phyloP scores from a whole-genome alignment of 306 rosid genomes.

The Vigna angularis region DNA sequence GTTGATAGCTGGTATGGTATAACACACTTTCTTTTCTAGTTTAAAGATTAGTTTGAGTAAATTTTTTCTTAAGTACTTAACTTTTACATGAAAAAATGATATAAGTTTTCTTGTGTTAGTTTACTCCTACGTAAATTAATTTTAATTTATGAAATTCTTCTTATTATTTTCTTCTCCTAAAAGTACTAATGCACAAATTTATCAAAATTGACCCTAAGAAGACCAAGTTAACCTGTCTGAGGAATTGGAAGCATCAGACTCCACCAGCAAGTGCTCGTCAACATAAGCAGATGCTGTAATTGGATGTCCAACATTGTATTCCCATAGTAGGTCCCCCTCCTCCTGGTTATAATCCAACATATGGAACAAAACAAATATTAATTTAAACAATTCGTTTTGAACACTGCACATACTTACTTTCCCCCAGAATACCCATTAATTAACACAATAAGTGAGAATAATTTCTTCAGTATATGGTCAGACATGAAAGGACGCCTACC shows the following conservation, averaged over 20 bases:
- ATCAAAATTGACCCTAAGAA: not conserved
- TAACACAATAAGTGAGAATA: not conserved
- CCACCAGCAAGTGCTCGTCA: constrained; percentile 70
- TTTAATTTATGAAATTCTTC: too few relatives aligned
- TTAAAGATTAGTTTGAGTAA: too few relatives aligned
- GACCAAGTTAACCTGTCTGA: constrained; percentile 68
- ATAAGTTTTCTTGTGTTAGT: too few relatives aligned
- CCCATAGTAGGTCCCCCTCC: constrained; percentile 70
- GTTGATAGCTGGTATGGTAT: not conserved
- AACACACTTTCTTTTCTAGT: not conserved
- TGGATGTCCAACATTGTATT: constrained; percentile 77
- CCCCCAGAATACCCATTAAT: not conserved
- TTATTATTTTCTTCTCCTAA: too few relatives aligned
- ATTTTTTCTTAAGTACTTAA: too few relatives aligned
- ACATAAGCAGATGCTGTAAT: constrained; percentile 85
- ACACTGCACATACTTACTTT: not conserved
- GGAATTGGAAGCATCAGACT: constrained; percentile 47
- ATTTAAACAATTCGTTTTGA: constrained; percentile 22
- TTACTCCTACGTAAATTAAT: too few relatives aligned
- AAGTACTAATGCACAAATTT: too few relatives aligned
- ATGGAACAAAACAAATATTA: constrained; percentile 25
- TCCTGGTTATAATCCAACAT: constrained; percentile 60
- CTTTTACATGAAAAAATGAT: too few relatives aligned
- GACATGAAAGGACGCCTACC: not conserved
- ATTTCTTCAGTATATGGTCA: not conserved